These are phyloP conservation scores for Termitomyces sp. DNA, from an alignment of 768 basidiomycete genomes.

Conservation along the genomic window DNA sequence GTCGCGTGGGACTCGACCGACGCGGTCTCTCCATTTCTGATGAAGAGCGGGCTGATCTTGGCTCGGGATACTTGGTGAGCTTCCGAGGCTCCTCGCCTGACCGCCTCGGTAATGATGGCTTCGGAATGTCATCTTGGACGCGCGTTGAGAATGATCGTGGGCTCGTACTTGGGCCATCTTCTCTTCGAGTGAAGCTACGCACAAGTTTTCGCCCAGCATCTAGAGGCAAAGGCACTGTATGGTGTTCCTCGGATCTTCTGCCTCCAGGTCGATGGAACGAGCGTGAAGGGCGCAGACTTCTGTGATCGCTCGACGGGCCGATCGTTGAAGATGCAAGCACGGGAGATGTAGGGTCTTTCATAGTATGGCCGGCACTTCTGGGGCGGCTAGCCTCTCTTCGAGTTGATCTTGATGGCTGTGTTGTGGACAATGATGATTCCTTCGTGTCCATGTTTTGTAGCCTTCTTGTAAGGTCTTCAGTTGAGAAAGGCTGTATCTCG, in stretches of 20 bases:
- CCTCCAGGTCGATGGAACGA: conserved; percentile 55
- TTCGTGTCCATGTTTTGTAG: conserved; percentile 44
- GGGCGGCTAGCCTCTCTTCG: conserved; percentile 9
- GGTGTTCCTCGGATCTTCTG: conserved; percentile 25
- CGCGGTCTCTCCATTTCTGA: conserved; percentile 19
- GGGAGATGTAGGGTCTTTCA: conserved; percentile 7
- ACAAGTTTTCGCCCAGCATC: conserved; percentile 26
- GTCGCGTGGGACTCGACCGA: conserved; percentile 20
- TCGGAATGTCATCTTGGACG: conserved; percentile 10
- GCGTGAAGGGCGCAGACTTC: conserved; percentile 42
- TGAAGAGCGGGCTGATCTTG: conserved; percentile 17
- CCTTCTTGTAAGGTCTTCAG: conserved; percentile 55
- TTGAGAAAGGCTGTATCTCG: conserved; percentile 34
- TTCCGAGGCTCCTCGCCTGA: conserved; percentile 15
- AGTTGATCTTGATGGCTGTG: conserved; percentile 5
- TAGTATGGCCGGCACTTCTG: conserved; percentile 13
- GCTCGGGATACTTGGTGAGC: conserved; percentile 11
- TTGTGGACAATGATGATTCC: conserved; percentile 13
- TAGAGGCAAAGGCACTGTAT: conserved; percentile 23
- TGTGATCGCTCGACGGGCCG: conserved; percentile 4
- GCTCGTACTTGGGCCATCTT: conserved; percentile 11
- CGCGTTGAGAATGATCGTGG: conserved; percentile 16
- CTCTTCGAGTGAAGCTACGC: conserved; percentile 30
- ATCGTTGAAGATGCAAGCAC: conserved; percentile 6
- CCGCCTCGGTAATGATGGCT: conserved; percentile 4